A percentile compares a stretch with the other conserved stretches of the same genome.
Conservation (phyloP, 1,284 basidiomycete species). For the Papiliotrema laurentii region DNA sequence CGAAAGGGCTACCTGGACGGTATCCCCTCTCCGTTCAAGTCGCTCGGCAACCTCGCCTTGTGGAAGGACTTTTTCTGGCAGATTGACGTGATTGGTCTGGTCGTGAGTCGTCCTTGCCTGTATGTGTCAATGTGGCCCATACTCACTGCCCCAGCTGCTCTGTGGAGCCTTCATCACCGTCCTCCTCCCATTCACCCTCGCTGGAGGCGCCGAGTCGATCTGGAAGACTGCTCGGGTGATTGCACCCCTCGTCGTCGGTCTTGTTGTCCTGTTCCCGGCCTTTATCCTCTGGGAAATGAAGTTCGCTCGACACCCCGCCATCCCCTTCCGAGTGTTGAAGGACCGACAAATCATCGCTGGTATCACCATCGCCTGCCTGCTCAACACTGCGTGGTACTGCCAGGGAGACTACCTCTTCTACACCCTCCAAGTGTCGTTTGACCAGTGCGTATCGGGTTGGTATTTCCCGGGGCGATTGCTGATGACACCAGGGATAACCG, state of each 20-base stretch:
- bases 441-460: conserved; percentile 24
- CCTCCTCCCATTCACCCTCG: conserved; percentile 48
- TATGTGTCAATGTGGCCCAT: not conserved
- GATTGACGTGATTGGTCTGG: conserved; percentile 46
- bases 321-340: conserved; percentile 45
- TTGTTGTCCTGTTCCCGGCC: conserved; percentile 38
- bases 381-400: conserved; percentile 48
- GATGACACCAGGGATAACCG: conserved; percentile 17
- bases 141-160: conserved; percentile 19
- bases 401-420: conserved; percentile 46
- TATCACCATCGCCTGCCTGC: conserved; percentile 42
- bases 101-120: conserved; percentile 7
- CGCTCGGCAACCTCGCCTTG: conserved; percentile 10
- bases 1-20: conserved; percentile 29
- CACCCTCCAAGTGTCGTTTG: conserved; percentile 45
- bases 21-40: conserved; percentile 32
- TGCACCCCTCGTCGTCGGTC: conserved; percentile 46
- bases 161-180: conserved; percentile 43
- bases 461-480: not conserved
- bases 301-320: conserved; percentile 40
- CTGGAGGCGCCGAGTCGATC: conserved; percentile 29
- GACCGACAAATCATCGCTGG: conserved; percentile 46
- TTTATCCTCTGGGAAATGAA: conserved; percentile 48
- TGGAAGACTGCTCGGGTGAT: conserved; percentile 46
- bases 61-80: conserved; percentile 47